Evolutionary conservation across 2,329 filamentous ascomycete species (phyloP), one percentile per base, ranked within the genome.

Genomic region (Grosmannia serpens): DNA sequence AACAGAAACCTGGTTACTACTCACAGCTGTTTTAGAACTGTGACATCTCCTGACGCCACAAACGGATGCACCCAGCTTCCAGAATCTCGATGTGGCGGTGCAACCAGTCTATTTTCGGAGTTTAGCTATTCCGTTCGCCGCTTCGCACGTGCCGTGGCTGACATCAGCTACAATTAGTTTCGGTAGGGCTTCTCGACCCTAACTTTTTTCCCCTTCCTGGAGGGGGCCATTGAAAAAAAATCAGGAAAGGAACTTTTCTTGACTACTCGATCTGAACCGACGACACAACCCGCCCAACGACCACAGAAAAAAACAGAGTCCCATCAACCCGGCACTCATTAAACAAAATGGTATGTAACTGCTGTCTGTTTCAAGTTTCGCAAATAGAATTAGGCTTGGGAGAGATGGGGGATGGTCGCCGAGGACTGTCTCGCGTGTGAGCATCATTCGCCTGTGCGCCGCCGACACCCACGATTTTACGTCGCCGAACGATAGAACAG

Each of bases 251-350:
- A 59, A 59, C 47, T 59, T 61, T 61, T 61, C 41, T 60, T 51
- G 57, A 58, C 57, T 62, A 66, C 59, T 52, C 64, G 63, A 54
- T 65, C 62, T 51, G 57, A 58, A 44, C 57, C 58, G 53, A 60
- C 61, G 58, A 61, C 58, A 60, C 60, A 60, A 44, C 31, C 58
- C 46, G 55, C 59, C 60, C 59, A 58, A 55, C 59, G 55, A 57
- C 58, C 55, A 61, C 59, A 57, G 20, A 50, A 56, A 44, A 59
- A 47, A 51, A 60, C 60, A 56, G 60, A 61, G 17, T 54, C 46
- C n/a, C 44, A 46, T 41, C 51, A 41, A 20, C 50, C 35, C 60
- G 58, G 58, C 55, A 60, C 31, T 44, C 49, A 31, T 54, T 46
- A 56, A 50, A 44, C 44, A 61, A 60, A 62, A 62, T 64, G 62